A percentile compares a stretch with the other conserved stretches of the same genome.
These are phyloP conservation scores for Luffa acutangula DNA, from an alignment of 306 rosid species.

Conservation along the genomic window DNA sequence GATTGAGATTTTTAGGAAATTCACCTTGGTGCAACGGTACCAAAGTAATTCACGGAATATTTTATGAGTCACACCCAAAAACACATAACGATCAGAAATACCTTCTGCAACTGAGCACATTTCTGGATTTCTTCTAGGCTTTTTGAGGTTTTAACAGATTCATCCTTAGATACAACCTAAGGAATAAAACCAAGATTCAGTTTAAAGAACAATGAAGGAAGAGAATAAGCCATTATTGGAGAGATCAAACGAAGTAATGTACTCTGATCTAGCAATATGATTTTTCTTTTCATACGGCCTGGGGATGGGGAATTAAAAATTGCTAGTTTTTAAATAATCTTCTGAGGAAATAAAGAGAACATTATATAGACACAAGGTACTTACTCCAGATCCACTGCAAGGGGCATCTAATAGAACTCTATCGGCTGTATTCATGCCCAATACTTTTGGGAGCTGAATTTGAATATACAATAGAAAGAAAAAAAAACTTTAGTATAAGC, in stretches of 20 bases:
- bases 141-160: slow-evolving; percentile 82
- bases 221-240: neutral
- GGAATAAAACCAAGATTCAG: slow-evolving; percentile 3
- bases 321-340: neutral
- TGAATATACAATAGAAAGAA: neutral
- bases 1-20: neutral
- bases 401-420: slow-evolving; percentile 95
- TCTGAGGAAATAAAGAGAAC: neutral
- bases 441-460: slow-evolving; percentile 79
- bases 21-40: neutral
- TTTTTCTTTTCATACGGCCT: neutral
- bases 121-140: slow-evolving; percentile 66
- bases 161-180: slow-evolving; percentile 97
- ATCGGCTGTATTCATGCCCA: slow-evolving; percentile 66
- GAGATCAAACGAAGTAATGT: neutral
- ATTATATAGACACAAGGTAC: slow-evolving; percentile 11
- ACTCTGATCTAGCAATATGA: neutral
- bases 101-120: slow-evolving; percentile 80
- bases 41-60: neutral
- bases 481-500: neutral
- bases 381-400: slow-evolving; percentile 99
- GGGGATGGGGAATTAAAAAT: neutral
- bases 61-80: neutral
- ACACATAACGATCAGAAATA: slow-evolving; percentile 6
- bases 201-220: neutral